Evolutionary conservation across 345 rosid genomes (phyloP).

Genomic region (Alliaria petiolata): DNA sequence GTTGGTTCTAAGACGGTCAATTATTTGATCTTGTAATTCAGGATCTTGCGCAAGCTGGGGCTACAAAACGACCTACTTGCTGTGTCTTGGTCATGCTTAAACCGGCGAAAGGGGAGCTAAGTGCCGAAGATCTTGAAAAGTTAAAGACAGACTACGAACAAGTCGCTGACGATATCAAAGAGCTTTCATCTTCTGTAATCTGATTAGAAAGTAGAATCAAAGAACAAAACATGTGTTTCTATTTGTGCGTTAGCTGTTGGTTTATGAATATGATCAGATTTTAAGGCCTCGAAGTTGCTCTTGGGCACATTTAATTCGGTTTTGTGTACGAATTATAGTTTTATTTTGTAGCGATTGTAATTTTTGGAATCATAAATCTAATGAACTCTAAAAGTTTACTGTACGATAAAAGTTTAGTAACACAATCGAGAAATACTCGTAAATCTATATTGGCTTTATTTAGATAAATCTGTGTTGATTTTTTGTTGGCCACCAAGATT

Average conservation of each 20-base stretch:
- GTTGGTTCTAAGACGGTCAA: not conserved
- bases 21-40: slow-evolving; percentile 24
- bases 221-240: slow-evolving; percentile 10
- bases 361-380: not conserved
- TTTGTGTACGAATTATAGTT: not conserved
- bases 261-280: slow-evolving; percentile 3
- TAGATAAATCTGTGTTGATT: no score
- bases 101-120: slow-evolving; percentile 78
- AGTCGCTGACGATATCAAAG: slow-evolving; percentile 61
- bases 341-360: not conserved
- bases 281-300: not conserved
- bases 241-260: not conserved
- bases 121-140: slow-evolving; percentile 60
- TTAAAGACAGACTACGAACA: slow-evolving; percentile 57
- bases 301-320: not conserved
- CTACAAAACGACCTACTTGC: slow-evolving; percentile 93
- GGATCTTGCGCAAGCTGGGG: slow-evolving; percentile 96
- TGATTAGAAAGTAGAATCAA: slow-evolving; percentile 12
- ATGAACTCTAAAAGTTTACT: no score
- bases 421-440: no score
- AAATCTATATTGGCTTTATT: no score
- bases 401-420: no score
- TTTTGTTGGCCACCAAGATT: no score
- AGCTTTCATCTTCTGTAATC: slow-evolving; percentile 51
- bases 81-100: slow-evolving; percentile 82